Base-by-base conservation (phyloP, 75 land plant genomes). In the Pinus taeda region DNA sequence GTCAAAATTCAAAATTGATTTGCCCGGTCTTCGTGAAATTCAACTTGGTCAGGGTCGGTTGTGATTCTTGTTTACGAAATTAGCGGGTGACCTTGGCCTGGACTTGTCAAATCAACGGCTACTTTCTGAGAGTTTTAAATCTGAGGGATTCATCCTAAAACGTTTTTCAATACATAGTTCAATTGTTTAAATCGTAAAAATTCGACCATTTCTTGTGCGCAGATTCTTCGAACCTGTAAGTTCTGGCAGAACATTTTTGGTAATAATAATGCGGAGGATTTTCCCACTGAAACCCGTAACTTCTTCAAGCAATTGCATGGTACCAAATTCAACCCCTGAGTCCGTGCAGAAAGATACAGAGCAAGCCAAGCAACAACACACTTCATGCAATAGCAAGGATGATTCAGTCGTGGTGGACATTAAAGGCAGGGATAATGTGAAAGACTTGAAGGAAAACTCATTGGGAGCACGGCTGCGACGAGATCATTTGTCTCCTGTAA, bases 231-330 rank as follows among this genome's bases (percentile, higher is more conserved):
- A 67, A 6, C 45, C 37, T n/a, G 7, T 13, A 9, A 33, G 11
- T 7, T 36, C 37, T 67, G 69, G 36, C 45, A 65, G 4, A 4
- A 17, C 18, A 36, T 17, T 18, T 24, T 67, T 17, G 6, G 20
- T 15, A 6, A 42, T 67, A 6, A 20, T 67, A 67, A 67, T 67
- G 71, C 71, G 71, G 71, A 67, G 71, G 71, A 67, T 67, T 67
- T 67, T 67, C 1, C 71, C 71, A 37, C 6, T 67, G 37, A 67
- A 67, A n/a, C 45, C 39, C 5, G 67, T 64, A 14, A 30, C 15
- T 30, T 39, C 71, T 4, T 36, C 71, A 37, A 67, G 21, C 14
- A 67, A 67, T 67, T 37, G 45, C 18, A 39, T 13, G 15, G 49
- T 37, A 17, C 71, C 71, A 39, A 67, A 67, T 18, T 67, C 71